phyloP scores from a whole-genome alignment of 306 rosid genomes.

The Malus orientalis region DNA sequence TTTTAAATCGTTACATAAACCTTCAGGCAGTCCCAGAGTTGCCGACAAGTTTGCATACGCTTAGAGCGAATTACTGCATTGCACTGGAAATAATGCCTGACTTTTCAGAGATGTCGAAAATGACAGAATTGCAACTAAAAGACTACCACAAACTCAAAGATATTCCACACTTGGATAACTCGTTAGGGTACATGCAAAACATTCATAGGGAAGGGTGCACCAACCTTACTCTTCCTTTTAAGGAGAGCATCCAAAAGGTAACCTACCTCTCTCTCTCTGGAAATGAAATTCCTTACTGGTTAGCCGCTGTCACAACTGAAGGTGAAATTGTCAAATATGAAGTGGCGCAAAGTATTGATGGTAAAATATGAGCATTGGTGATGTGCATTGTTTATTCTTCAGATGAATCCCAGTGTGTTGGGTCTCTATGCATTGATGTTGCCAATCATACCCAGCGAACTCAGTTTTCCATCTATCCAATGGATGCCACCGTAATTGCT shows the following conservation, averaged over 20 bases:
- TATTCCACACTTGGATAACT: neutral
- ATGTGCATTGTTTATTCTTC: neutral
- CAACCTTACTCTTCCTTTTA: neutral
- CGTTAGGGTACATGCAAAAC: neutral
- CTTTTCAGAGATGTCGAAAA: neutral
- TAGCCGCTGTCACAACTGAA: neutral
- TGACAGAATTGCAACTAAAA: neutral
- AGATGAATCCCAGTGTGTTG: neutral
- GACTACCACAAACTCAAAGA: neutral
- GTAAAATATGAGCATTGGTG: neutral
- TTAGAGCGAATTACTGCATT: neutral
- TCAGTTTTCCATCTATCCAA: neutral
- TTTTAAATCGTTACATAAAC: neutral
- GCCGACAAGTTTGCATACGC: neutral
- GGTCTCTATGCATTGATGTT: neutral
- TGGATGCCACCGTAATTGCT: neutral
- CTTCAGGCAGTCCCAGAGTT: neutral
- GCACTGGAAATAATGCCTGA: neutral
- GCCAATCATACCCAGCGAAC: neutral
- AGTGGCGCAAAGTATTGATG: neutral
- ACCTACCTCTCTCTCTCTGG: conserved; percentile 1
- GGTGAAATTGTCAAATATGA: neutral
- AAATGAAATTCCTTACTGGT: conserved; percentile 12
- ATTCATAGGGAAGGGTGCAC: conserved; percentile 2
- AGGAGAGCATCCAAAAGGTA: conserved; percentile 14